phyloP scores from a whole-genome alignment of 2,329 filamentous ascomycete genomes.

The Paracoccidioides brasiliensis region DNA sequence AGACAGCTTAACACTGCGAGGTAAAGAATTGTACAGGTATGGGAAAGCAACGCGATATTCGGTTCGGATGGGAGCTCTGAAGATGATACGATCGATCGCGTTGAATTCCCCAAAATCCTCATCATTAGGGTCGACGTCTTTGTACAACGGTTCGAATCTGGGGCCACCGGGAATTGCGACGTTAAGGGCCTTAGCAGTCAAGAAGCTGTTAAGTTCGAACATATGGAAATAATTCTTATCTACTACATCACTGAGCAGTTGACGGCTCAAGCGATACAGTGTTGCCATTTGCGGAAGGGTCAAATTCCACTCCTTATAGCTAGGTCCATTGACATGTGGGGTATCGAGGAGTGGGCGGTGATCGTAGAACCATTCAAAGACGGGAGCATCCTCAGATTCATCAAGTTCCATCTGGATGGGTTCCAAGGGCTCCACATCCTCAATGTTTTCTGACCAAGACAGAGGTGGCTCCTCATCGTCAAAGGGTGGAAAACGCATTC shows the following conservation, averaged over 20 bases:
- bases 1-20: constrained; percentile 79
- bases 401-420: constrained; percentile 98
- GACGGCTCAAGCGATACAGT: constrained; percentile 79
- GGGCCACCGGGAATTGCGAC: constrained; percentile 96
- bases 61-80: constrained; percentile 84
- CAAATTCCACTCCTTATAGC: constrained; percentile 93
- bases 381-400: constrained; percentile 78
- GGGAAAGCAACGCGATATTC: constrained; percentile 93
- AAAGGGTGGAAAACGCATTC: constrained; percentile 97
- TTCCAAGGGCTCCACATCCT: constrained; percentile 93
- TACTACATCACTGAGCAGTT: constrained; percentile 78
- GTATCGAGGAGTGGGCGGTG: constrained; percentile 84
- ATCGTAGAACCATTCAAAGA: constrained; percentile 97
- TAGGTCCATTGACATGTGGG: constrained; percentile 85
- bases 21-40: constrained; percentile 90
- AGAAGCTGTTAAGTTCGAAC: constrained; percentile 87
- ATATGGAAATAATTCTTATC: constrained; percentile 98
- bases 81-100: constrained; percentile 97
- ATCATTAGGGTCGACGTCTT: constrained; percentile 96
- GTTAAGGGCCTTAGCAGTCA: constrained; percentile 92
- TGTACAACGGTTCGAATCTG: constrained; percentile 92
- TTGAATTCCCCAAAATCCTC: constrained; percentile 99
- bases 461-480: constrained; percentile 96
- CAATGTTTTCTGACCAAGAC: constrained; percentile 97
- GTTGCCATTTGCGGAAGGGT: constrained; percentile 91